phyloP scores from a whole-genome alignment of 257 asterid genomes.

The Gentiana dahurica region DNA sequence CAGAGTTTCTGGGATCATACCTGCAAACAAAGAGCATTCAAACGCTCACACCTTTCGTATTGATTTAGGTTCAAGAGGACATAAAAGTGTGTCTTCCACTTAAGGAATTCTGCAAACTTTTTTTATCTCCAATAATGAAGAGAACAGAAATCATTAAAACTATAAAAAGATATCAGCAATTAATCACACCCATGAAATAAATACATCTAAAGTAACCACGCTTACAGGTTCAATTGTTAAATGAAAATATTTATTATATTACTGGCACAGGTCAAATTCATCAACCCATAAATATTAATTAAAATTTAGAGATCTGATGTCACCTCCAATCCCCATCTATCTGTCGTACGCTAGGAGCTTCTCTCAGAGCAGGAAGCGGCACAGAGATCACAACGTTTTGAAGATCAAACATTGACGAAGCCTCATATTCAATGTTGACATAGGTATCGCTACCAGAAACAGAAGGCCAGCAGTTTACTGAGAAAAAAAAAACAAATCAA shows the following conservation, averaged over 20 bases:
- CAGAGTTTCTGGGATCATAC: constrained; percentile 69
- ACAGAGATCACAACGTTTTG: constrained; percentile 87
- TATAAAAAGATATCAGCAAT: no score
- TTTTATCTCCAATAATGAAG: no score
- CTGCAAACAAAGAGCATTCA: constrained; percentile 23
- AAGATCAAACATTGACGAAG: constrained; percentile 58
- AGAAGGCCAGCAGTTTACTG: constrained; percentile 97
- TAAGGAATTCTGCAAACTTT: no score
- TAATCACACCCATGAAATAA: no score
- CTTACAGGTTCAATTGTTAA: no score
- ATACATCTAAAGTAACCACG: no score
- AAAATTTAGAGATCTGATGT: background rate
- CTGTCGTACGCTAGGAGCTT: constrained; percentile 71
- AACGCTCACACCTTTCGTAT: constrained; percentile 1
- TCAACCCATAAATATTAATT: no score
- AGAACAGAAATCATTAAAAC: no score
- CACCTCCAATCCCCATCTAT: constrained; percentile 95
- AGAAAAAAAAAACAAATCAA: constrained; percentile 13
- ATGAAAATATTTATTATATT: no score
- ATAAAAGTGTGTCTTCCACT: no score
- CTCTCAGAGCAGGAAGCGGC: constrained; percentile 95
- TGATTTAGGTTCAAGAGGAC: no score
- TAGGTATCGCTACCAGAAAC: constrained; percentile 85
- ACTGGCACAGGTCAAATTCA: no score
- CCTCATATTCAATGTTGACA: constrained; percentile 88